Evolutionary conservation across 495 filamentous ascomycete genomes (phyloP).

Genomic region (Aspergillus homomorphus): DNA sequence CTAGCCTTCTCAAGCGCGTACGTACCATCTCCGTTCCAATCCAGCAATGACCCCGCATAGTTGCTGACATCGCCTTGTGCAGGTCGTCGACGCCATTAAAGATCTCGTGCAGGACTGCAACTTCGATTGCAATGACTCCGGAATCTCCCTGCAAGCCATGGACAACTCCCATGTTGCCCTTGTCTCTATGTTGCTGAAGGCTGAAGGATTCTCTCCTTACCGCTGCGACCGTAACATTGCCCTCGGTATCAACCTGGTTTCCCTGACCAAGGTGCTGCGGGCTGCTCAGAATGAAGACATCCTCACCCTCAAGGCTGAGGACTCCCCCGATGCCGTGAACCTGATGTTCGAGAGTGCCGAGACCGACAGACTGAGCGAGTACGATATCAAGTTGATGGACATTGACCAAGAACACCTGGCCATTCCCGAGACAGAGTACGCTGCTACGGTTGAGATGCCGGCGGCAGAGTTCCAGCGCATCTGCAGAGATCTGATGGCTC

Average conservation of each 20-base stretch:
- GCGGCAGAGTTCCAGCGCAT: slow-evolving; percentile 90
- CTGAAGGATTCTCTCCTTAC: slow-evolving; percentile 92
- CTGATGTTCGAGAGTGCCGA: slow-evolving; percentile 90
- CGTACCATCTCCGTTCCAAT: slow-evolving; percentile 15
- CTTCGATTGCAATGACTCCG: slow-evolving; percentile 99
- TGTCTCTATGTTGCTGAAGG: slow-evolving; percentile 96
- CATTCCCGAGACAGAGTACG: slow-evolving; percentile 97
- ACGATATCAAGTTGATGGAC: slow-evolving; percentile 99
- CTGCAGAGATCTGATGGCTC: slow-evolving; percentile 80
- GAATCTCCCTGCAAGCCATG: slow-evolving; percentile 98
- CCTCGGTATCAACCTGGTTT: slow-evolving; percentile 93
- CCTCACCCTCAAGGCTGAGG: slow-evolving; percentile 94
- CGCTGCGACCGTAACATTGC: slow-evolving; percentile 99
- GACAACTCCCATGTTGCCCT: slow-evolving; percentile 99
- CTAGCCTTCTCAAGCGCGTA: slow-evolving; percentile 93
- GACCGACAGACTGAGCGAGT: slow-evolving; percentile 90
- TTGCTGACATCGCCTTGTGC: slow-evolving; percentile 15
- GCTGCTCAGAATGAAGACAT: slow-evolving; percentile 93
- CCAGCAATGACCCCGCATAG: slow-evolving; percentile 2
- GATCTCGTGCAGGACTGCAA: slow-evolving; percentile 99
- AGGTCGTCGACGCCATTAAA: slow-evolving; percentile 99
- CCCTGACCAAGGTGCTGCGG: slow-evolving; percentile 95
- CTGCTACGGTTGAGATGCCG: slow-evolving; percentile 87
- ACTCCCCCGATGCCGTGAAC: slow-evolving; percentile 92
- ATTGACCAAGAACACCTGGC: slow-evolving; percentile 99